phyloP scores from a whole-genome alignment of 2,329 filamentous ascomycete species.

The Thermoascus crustaceus region DNA sequence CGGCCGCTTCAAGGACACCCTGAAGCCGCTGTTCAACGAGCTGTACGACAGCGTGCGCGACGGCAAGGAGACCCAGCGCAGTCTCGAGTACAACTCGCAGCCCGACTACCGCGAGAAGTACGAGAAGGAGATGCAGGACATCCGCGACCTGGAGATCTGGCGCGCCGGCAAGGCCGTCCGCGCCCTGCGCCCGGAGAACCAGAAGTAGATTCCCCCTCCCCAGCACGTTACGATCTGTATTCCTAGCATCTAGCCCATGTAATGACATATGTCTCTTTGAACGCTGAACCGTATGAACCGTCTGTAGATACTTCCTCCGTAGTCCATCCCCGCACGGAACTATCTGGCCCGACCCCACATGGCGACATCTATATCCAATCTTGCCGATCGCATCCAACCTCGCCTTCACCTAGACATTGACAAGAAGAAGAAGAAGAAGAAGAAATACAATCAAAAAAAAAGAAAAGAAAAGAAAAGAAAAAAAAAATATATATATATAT shows the following conservation, averaged over 20 bases:
- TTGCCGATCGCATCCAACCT: too few species aligned
- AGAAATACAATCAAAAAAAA: too few species aligned
- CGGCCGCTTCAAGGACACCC: constrained; percentile 89
- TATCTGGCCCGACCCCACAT: too few species aligned
- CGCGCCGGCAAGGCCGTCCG: constrained; percentile 95
- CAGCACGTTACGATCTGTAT: constrained; percentile 1
- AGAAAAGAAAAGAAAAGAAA: too few species aligned
- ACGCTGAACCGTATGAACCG: too few species aligned
- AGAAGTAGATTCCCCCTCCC: constrained; percentile 66
- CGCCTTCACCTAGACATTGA: too few species aligned
- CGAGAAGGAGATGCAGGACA: constrained; percentile 98
- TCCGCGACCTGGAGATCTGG: constrained; percentile 98
- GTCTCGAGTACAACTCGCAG: constrained; percentile 94
- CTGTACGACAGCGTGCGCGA: constrained; percentile 90
- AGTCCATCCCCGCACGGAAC: too few species aligned
- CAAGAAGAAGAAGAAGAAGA: too few species aligned
- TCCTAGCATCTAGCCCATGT: constrained; percentile 4
- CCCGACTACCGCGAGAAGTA: constrained; percentile 94
- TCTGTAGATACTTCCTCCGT: too few species aligned
- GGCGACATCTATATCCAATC: too few species aligned
- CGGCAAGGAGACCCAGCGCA: constrained; percentile 90
- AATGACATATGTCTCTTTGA: too few species aligned
- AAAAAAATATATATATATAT: too few species aligned
- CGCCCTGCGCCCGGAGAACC: constrained; percentile 77
- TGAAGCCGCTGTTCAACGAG: constrained; percentile 98